Conservation (phyloP, 176 grass and related monocot species). For the Oryza glumipatula region DNA sequence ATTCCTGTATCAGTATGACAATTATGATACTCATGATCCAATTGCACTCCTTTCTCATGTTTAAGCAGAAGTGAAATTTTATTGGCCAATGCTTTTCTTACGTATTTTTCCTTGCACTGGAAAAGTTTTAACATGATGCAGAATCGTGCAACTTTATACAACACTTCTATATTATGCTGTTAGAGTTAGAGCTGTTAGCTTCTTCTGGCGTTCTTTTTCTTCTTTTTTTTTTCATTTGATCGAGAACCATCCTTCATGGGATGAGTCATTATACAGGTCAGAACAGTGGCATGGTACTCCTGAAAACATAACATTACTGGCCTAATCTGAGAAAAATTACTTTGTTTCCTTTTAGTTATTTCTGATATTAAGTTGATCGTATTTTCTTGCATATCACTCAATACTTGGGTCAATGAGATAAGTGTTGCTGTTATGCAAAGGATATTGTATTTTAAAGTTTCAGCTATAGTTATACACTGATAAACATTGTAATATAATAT, state of each 20-base stretch:
- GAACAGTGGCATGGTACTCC: not conserved
- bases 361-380: not conserved
- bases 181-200: not conserved
- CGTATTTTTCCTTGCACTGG: not conserved
- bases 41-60: not conserved
- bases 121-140: not conserved
- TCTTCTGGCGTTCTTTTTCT: slow-evolving; percentile 5
- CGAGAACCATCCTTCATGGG: not conserved
- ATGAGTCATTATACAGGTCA: not conserved
- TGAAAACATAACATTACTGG: not conserved
- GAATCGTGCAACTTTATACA: not conserved
- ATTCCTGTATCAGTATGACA: not conserved
- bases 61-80: not conserved
- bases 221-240: not conserved
- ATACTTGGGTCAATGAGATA: not conserved
- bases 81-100: not conserved
- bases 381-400: not conserved
- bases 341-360: not conserved
- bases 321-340: not conserved
- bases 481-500: not conserved
- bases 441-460: no score
- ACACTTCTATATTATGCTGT: not conserved
- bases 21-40: not conserved
- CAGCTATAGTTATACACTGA: not conserved
- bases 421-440: not conserved